These are phyloP conservation scores for Ambispora gerdemannii DNA, from an alignment of 192 early-diverging fungal genomes.

Conservation along the genomic window DNA sequence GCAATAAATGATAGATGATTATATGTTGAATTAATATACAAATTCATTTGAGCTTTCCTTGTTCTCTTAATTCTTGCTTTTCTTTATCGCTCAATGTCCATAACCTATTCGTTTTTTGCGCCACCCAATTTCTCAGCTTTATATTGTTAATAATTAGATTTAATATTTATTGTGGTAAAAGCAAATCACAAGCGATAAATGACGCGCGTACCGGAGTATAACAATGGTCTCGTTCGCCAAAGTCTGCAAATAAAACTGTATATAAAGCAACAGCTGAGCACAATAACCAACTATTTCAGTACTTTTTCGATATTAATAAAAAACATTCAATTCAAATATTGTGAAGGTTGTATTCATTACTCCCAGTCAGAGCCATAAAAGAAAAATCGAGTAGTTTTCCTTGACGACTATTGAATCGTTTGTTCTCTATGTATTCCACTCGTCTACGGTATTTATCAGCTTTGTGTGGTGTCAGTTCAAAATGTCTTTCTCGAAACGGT, in stretches of 20 bases:
- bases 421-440: neutral
- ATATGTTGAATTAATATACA: neutral
- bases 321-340: no score
- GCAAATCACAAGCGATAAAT: no score
- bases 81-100: slow-evolving; percentile 2
- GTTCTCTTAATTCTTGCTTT: slow-evolving; percentile 13
- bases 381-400: neutral
- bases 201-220: neutral
- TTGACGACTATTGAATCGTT: neutral
- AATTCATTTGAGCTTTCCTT: neutral
- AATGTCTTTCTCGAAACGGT: no score
- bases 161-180: no score
- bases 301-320: no score
- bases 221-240: neutral
- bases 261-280: neutral
- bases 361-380: no score
- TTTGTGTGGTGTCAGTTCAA: neutral
- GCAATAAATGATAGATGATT: no score
- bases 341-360: no score
- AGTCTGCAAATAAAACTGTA: neutral
- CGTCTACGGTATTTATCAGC: neutral
- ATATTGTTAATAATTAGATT: no score
- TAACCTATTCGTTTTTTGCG: neutral
- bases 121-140: neutral
- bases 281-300: no score